A percentile compares a stretch with the other conserved stretches of the same genome.
phyloP scores from a whole-genome alignment of 2,329 filamentous ascomycete species.

The Rhynchosporium secalis region DNA sequence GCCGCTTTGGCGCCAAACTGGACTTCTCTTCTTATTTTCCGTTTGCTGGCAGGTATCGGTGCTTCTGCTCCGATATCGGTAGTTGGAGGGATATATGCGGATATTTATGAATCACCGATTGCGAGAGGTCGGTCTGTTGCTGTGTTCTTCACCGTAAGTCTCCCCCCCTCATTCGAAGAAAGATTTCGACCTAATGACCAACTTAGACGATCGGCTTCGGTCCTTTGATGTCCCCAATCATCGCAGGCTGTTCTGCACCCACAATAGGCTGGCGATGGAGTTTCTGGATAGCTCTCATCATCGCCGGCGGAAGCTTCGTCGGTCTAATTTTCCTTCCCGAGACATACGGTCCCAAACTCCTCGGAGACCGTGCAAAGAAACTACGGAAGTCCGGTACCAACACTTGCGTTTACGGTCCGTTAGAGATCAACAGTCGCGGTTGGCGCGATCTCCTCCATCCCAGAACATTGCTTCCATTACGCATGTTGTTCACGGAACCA shows the following conservation, averaged over 20 bases:
- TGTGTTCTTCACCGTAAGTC: constrained; percentile 50
- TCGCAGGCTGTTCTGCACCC: constrained; percentile 53
- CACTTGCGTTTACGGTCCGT: neutral
- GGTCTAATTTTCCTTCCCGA: constrained; percentile 65
- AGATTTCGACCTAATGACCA: no score
- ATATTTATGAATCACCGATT: constrained; percentile 57
- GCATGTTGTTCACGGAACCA: constrained; percentile 68
- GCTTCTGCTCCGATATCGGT: constrained; percentile 60
- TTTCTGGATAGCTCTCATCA: constrained; percentile 69
- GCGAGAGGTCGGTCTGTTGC: constrained; percentile 58
- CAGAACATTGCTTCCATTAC: neutral
- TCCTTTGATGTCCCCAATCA: constrained; percentile 54
- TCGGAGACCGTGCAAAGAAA: constrained; percentile 55
- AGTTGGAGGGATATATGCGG: constrained; percentile 62
- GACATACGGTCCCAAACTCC: constrained; percentile 59
- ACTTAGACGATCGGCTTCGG: constrained; percentile 45
- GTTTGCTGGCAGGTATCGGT: constrained; percentile 53
- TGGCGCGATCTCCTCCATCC: constrained; percentile 1
- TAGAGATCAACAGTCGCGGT: constrained; percentile 1
- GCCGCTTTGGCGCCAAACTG: constrained; percentile 56
- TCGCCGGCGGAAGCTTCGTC: constrained; percentile 60
- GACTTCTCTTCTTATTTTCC: constrained; percentile 54
- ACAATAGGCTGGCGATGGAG: constrained; percentile 67
- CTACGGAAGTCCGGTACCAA: neutral
- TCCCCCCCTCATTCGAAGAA: no score